phyloP scores from a whole-genome alignment of 345 rosid species.

The Moricandia moricandioides region DNA sequence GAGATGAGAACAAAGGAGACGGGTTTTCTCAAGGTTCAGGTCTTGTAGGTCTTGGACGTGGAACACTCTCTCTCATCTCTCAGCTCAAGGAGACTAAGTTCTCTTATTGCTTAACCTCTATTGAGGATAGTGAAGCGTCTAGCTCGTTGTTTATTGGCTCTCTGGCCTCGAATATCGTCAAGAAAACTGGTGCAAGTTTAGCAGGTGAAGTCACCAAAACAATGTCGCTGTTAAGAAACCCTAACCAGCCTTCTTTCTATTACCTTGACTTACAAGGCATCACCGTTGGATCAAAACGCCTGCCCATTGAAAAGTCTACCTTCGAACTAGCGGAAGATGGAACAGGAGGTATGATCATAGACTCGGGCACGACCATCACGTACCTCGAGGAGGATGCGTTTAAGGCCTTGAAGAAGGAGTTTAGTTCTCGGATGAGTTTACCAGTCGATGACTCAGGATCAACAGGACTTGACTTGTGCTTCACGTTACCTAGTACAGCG shows the following conservation, averaged over 20 bases:
- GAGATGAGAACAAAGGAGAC: constrained; percentile 69
- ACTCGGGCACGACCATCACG: constrained; percentile 89
- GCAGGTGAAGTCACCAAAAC: constrained; percentile 37
- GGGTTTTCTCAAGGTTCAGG: constrained; percentile 88
- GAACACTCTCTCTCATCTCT: constrained; percentile 74
- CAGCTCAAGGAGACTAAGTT: constrained; percentile 72
- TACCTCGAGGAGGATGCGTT: constrained; percentile 63
- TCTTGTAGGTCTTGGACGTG: constrained; percentile 79
- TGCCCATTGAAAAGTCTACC: constrained; percentile 62
- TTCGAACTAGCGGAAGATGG: constrained; percentile 70
- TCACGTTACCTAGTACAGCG: constrained; percentile 43
- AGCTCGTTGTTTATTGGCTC: constrained; percentile 59
- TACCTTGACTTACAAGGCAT: constrained; percentile 85
- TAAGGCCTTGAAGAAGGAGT: constrained; percentile 48
- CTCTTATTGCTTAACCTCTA: constrained; percentile 74
- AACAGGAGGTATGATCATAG: constrained; percentile 82
- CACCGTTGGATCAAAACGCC: constrained; percentile 62
- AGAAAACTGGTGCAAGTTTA: background rate
- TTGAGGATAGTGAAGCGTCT: constrained; percentile 47
- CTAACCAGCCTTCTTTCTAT: constrained; percentile 78
- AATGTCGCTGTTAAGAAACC: constrained; percentile 57
- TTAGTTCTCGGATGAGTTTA: constrained; percentile 50
- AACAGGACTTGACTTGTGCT: constrained; percentile 85
- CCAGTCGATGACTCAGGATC: constrained; percentile 51
- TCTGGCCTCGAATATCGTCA: constrained; percentile 34